A percentile compares a stretch with the other conserved stretches of the same genome.
Conservation (phyloP, 2,329 filamentous ascomycete genomes). For the Seiridium cupressi region DNA sequence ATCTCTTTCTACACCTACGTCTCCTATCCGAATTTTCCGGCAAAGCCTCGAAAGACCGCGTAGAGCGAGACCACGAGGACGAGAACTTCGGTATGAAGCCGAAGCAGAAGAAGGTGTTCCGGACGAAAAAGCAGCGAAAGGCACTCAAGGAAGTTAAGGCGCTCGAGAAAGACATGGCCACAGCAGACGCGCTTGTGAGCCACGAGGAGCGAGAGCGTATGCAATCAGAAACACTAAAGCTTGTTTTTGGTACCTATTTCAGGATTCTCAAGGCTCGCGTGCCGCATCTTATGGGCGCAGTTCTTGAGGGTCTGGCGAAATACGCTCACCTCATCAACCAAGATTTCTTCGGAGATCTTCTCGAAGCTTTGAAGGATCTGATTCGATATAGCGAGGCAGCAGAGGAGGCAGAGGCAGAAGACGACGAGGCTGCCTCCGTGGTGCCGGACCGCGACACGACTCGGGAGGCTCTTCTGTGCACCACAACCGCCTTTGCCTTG, state of each 20-base stretch:
- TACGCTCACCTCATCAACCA: slow-evolving; percentile 98
- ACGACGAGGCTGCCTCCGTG: slow-evolving; percentile 43
- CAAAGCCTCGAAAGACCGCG: slow-evolving; percentile 75
- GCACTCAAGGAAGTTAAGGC: slow-evolving; percentile 79
- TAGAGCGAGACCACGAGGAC: slow-evolving; percentile 51
- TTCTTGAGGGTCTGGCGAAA: slow-evolving; percentile 88
- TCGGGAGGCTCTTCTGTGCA: slow-evolving; percentile 87
- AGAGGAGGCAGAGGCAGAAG: slow-evolving; percentile 34
- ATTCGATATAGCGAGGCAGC: slow-evolving; percentile 70
- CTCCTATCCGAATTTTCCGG: slow-evolving; percentile 83
- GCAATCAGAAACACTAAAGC: slow-evolving; percentile 92
- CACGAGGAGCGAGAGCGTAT: slow-evolving; percentile 92
- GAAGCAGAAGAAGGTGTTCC: slow-evolving; percentile 78
- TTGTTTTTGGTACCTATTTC: slow-evolving; percentile 95
- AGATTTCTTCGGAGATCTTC: slow-evolving; percentile 94
- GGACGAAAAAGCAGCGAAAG: slow-evolving; percentile 87
- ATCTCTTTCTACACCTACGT: slow-evolving; percentile 87
- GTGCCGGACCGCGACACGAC: slow-evolving; percentile 66
- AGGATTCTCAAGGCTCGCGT: slow-evolving; percentile 82
- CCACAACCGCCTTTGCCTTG: slow-evolving; percentile 94
- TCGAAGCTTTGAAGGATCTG: slow-evolving; percentile 91
- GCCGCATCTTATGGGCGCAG: slow-evolving; percentile 90
- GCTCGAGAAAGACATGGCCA: slow-evolving; percentile 88
- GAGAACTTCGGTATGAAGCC: slow-evolving; percentile 50
- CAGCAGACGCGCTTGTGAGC: slow-evolving; percentile 85